A percentile compares a stretch with the other conserved stretches of the same genome.
Evolutionary conservation across 192 early-diverging fungal species (phyloP).

Genomic region (Coemansia brasiliensis): DNA sequence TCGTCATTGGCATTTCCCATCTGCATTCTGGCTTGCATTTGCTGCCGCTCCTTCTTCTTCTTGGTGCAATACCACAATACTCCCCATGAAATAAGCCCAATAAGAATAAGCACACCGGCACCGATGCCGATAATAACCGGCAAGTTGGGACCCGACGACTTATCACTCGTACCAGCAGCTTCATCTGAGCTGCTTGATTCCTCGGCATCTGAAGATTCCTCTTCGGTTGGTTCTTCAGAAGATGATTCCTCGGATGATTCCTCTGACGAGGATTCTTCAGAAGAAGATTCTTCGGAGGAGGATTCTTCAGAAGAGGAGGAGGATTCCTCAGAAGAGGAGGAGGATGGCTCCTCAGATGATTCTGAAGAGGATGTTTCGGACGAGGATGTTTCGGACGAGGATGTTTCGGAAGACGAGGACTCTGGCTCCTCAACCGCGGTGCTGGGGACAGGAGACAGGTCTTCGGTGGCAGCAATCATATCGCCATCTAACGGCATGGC

Average conservation of each 20-base stretch:
- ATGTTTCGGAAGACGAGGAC: neutral
- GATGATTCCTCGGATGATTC: constrained; percentile 7
- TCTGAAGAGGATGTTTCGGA: constrained; percentile 5
- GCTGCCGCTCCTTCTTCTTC: constrained; percentile 10
- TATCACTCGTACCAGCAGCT: neutral
- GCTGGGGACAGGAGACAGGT: constrained; percentile 10
- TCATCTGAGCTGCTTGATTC: neutral
- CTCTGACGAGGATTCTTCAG: neutral
- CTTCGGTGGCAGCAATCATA: constrained; percentile 4
- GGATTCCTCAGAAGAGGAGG: neutral
- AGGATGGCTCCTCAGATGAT: neutral
- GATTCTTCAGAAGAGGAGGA: too few species aligned
- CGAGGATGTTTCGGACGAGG: neutral
- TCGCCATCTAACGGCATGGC: constrained; percentile 10
- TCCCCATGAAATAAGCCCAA: constrained; percentile 28
- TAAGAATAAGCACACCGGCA: constrained; percentile 9
- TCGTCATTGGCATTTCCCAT: neutral
- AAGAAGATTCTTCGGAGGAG: neutral
- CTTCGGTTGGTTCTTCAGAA: neutral
- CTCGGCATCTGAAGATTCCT: constrained; percentile 3
- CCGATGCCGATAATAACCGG: constrained; percentile 13
- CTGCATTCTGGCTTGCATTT: neutral
- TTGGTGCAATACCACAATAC: constrained; percentile 21
- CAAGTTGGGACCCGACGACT: neutral
- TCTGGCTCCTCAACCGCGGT: neutral